Percentiles rank a stretch among this genome's conserved stretches.
Evolutionary conservation across 2,329 filamentous ascomycete genomes (phyloP).

Genomic region (Colletotrichum tofieldiae): DNA sequence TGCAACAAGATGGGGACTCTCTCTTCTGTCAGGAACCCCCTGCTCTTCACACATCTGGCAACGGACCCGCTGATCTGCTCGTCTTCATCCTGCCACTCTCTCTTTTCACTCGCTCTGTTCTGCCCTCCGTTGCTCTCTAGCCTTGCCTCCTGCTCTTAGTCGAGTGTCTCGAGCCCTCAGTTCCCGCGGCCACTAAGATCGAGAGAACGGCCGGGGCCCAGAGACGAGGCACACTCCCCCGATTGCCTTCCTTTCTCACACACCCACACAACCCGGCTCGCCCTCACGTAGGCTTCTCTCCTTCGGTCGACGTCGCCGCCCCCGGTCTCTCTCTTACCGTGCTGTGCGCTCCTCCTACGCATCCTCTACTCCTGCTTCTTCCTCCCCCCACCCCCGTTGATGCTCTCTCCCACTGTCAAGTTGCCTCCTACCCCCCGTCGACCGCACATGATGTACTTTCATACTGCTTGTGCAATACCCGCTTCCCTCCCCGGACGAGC

Average conservation of each 20-base stretch:
- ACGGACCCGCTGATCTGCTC: slow-evolving; percentile 43
- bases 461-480: slow-evolving; percentile 35
- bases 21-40: slow-evolving; percentile 29
- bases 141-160: slow-evolving; percentile 33
- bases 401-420: slow-evolving; percentile 30
- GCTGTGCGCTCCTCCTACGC: slow-evolving; percentile 20
- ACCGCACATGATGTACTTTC: slow-evolving; percentile 40
- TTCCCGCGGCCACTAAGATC: slow-evolving; percentile 38
- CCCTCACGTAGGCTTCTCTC: slow-evolving; percentile 42
- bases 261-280: slow-evolving; percentile 40
- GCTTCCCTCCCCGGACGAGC: slow-evolving; percentile 37
- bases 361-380: slow-evolving; percentile 19
- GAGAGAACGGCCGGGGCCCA: slow-evolving; percentile 26
- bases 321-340: slow-evolving; percentile 32
- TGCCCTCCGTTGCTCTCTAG: slow-evolving; percentile 24
- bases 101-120: slow-evolving; percentile 30
- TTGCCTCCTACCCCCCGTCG: slow-evolving; percentile 38
- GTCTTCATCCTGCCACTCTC: slow-evolving; percentile 39
- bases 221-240: slow-evolving; percentile 40
- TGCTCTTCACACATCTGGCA: slow-evolving; percentile 39
- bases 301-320: slow-evolving; percentile 42
- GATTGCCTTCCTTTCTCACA: slow-evolving; percentile 22
- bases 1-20: slow-evolving; percentile 32
- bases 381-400: slow-evolving; percentile 19
- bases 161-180: slow-evolving; percentile 27